Evolutionary conservation across 306 rosid genomes (phyloP), one percentile per base, ranked within the genome.

Genomic region (Sophora flavescens): DNA sequence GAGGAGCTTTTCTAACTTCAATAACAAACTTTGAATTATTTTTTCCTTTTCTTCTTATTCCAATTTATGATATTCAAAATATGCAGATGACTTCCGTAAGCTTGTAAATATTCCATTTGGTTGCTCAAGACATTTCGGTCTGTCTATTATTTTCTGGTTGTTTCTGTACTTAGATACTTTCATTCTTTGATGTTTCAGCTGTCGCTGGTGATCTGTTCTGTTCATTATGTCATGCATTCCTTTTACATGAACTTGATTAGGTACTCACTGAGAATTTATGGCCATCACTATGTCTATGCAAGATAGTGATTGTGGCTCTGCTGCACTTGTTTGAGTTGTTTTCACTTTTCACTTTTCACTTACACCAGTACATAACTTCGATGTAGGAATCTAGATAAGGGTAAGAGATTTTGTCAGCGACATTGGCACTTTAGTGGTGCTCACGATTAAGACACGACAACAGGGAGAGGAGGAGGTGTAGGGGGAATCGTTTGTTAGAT

Each of bases 51-150:
- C 59, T 79, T 58, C 26, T 8, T 75, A 45, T 80, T 70, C 70
- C 7, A 50, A 32, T 80, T 60, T 70, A 48, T 57, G 82, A 66
- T 38, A 45, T 70, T 78, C 47, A 68, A 78, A 72, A 84, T 71
- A 63, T 69, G 81, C 69, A 81, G 69, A 80, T 54, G 85, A 93
- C 87, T 81, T 47, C 30, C 7, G 42, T 36, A 66, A 73, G 81
- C 78, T 67, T 92, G 98, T 91, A 92, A 70, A 88, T 92, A 85
- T 91, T 89, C 80, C 81, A 84, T 82, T 86, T 84, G 85, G 84
- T 82, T 84, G 87, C 86, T 82, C 88, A 60, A 71, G 90, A 87
- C 93, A 72, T 63, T 63, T 80, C 39, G 77, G 81, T 85, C 97
- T 84, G 78, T 81, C 85, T 84, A 84, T 88, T 87, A 89, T 81